Conservation (phyloP, 495 filamentous ascomycete species). For the Cladorrhinum samala region DNA sequence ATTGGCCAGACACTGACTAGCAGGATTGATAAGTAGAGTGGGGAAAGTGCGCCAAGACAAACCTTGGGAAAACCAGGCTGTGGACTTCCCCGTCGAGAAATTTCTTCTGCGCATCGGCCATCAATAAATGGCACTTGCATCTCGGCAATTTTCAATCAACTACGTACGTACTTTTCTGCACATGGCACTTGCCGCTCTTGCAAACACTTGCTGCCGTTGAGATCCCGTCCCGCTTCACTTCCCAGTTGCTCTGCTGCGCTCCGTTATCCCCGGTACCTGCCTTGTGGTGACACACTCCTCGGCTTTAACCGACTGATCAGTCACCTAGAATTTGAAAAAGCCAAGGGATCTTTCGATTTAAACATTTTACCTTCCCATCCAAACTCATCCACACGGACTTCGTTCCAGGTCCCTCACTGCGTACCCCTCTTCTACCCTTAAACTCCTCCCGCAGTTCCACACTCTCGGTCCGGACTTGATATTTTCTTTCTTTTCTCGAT, state of each 20-base stretch:
- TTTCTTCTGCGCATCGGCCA: slow-evolving; percentile 8
- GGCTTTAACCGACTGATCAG: not conserved
- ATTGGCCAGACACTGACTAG: too few species aligned
- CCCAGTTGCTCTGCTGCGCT: not conserved
- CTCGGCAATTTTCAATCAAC: not conserved
- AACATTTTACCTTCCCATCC: not conserved
- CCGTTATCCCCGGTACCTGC: not conserved
- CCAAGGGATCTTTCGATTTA: too few species aligned
- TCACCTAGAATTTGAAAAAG: too few species aligned
- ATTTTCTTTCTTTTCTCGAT: not conserved
- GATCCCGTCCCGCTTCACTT: too few species aligned
- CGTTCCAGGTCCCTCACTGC: not conserved
- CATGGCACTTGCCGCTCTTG: not conserved
- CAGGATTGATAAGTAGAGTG: too few species aligned
- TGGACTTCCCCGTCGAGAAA: slow-evolving; percentile 5
- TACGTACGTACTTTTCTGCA: too few species aligned
- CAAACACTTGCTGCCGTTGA: too few species aligned
- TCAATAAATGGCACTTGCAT: slow-evolving; percentile 2
- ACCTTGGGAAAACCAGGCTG: too few species aligned
- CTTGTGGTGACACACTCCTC: too few species aligned
- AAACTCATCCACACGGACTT: not conserved
- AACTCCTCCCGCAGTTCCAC: not conserved
- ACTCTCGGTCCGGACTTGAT: not conserved
- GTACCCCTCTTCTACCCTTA: not conserved
- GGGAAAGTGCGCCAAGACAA: not conserved